Evolutionary conservation across 495 filamentous ascomycete genomes (phyloP).

Genomic region (Astrothelium macrocarpum): DNA sequence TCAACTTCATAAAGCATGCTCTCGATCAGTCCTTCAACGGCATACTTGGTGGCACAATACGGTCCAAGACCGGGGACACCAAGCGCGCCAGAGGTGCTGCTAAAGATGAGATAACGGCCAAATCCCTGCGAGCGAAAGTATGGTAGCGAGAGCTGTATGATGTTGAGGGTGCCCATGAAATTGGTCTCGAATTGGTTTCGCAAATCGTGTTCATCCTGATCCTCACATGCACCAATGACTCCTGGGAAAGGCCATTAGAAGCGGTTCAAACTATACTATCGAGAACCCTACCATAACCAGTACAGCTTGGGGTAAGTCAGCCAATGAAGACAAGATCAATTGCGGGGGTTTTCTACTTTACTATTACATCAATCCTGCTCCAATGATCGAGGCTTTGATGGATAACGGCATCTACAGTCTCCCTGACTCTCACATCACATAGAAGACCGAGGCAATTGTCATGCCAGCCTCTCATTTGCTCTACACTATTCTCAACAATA

Average conservation of each 20-base stretch:
- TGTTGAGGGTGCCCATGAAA: conserved; percentile 87
- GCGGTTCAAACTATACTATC: too few relatives aligned
- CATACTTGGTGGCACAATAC: conserved; percentile 94
- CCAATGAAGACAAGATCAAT: conserved; percentile 11
- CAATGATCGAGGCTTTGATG: conserved; percentile 59
- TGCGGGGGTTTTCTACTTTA: conserved; percentile 43
- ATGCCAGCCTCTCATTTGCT: conserved; percentile 59
- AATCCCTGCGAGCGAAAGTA: conserved; percentile 63
- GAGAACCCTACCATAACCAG: conserved; percentile 20
- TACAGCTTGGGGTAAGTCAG: conserved; percentile 9
- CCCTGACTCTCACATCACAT: conserved; percentile 78
- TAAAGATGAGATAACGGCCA: conserved; percentile 88
- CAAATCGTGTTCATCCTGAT: conserved; percentile 90
- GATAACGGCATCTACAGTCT: conserved; percentile 65
- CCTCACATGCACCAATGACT: conserved; percentile 91
- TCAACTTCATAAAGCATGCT: conserved; percentile 93
- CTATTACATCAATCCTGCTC: conserved; percentile 78
- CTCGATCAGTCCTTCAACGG: conserved; percentile 89
- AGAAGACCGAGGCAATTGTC: conserved; percentile 65
- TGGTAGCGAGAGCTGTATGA: conserved; percentile 78
- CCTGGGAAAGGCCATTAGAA: conserved; percentile 33
- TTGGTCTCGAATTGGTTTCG: conserved; percentile 96
- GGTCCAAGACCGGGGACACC: conserved; percentile 87
- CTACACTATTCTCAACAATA: conserved; percentile 65
- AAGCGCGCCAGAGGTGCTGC: conserved; percentile 76